A percentile compares a stretch with the other conserved stretches of the same genome.
Evolutionary conservation across 306 rosid species (phyloP).

Genomic region (Vachellia pachyceras): DNA sequence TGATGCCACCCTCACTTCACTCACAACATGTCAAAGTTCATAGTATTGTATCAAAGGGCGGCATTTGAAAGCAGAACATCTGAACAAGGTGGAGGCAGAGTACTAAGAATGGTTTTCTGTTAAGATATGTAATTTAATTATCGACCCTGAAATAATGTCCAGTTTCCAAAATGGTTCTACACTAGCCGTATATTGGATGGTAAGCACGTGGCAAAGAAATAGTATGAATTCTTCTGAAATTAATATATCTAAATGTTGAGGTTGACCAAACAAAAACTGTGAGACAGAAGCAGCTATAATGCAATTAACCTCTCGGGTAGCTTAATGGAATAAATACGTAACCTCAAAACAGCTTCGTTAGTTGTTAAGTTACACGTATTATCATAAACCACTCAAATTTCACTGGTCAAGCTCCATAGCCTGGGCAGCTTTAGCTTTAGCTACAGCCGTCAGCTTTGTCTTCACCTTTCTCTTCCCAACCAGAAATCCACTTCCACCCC

Average conservation of each 20-base stretch:
- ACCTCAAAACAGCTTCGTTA: conserved; percentile 25
- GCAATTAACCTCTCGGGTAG: not conserved
- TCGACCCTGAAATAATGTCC: not conserved
- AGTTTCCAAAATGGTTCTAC: not conserved
- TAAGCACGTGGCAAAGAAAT: not conserved
- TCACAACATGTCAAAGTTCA: not conserved
- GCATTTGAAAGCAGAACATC: not conserved
- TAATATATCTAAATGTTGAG: not conserved
- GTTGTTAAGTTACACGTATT: conserved; percentile 29
- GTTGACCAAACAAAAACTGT: not conserved
- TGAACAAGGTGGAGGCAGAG: not conserved
- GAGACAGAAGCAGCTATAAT: not conserved
- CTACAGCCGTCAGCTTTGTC: conserved; percentile 74
- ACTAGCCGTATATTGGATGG: not conserved
- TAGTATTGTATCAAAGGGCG: not conserved
- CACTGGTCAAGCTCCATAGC: conserved; percentile 90
- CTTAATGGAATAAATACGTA: conserved; percentile 2
- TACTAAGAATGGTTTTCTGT: not conserved
- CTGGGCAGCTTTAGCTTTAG: conserved; percentile 84
- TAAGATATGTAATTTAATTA: not conserved
- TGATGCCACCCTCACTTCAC: not conserved
- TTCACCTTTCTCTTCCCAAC: conserved; percentile 83
- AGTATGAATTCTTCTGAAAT: not conserved
- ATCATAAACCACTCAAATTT: conserved; percentile 42
- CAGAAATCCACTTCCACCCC: conserved; percentile 74